These are phyloP conservation scores for Thymus mandschuricus DNA, from an alignment of 257 asterid species.

Conservation along the genomic window DNA sequence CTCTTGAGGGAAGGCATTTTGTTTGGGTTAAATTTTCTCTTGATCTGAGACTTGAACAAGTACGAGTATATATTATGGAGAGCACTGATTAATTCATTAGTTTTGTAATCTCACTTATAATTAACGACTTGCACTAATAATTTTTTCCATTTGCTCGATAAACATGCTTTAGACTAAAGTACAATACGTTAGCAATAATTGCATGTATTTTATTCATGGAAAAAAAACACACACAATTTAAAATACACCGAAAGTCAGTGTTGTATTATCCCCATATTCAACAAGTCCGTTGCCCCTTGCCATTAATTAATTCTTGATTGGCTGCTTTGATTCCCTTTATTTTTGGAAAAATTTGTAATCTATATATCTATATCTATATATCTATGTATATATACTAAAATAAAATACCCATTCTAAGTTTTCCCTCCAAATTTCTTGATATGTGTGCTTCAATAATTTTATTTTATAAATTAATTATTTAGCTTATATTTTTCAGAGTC, in stretches of 20 bases:
- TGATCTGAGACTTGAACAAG: background rate
- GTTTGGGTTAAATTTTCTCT: background rate
- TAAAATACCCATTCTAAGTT: no score
- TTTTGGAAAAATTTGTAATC: background rate
- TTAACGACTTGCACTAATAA: background rate
- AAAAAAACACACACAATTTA: no score
- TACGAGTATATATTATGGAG: background rate
- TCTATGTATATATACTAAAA: no score
- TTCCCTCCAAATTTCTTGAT: no score
- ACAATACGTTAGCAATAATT: no score
- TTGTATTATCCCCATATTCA: background rate
- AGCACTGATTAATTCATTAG: background rate
- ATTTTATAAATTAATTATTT: no score
- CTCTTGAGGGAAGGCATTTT: conserved; percentile 43
- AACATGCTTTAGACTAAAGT: background rate
- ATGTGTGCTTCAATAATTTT: no score
- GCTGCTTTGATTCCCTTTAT: background rate
- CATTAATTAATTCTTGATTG: background rate
- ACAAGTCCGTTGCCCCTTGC: no score
- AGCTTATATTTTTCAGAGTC: no score
- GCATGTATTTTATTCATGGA: no score
- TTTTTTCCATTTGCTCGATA: background rate
- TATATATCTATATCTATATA: no score
- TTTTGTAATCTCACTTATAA: background rate
- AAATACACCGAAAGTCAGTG: background rate